Percentiles rank a stretch among this genome's conserved stretches.
Conservation (phyloP, 805 yeast genomes). For the Nakazawaea sp. region DNA sequence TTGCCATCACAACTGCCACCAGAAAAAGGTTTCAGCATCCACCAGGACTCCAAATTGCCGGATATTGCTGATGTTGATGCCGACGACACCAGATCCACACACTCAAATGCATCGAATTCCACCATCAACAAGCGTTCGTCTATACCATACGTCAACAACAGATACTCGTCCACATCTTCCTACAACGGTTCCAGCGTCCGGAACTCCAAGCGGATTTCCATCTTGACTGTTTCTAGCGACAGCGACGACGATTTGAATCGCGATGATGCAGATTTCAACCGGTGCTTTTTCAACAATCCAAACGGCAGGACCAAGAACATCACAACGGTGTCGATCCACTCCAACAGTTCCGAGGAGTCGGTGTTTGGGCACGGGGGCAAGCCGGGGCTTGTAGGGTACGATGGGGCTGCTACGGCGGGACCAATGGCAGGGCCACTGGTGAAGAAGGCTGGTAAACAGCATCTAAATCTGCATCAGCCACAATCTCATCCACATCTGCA, state of each 20-base stretch:
- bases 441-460: background rate
- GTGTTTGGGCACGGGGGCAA: slow-evolving; percentile 5
- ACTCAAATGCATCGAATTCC: slow-evolving; percentile 1
- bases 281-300: slow-evolving; percentile 10
- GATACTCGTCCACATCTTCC: slow-evolving; percentile 2
- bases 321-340: slow-evolving; percentile 7
- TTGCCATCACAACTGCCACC: background rate
- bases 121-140: slow-evolving; percentile 9
- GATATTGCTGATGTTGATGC: slow-evolving; percentile 5
- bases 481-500: background rate
- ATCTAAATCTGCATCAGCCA: background rate
- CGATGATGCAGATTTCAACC: slow-evolving; percentile 6
- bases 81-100: slow-evolving; percentile 1
- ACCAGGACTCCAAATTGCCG: background rate
- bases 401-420: background rate
- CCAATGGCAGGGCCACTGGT: background rate
- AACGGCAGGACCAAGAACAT: slow-evolving; percentile 5
- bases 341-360: slow-evolving; percentile 7
- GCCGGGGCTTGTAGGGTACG: slow-evolving; percentile 8
- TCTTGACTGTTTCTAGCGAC: background rate
- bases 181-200: slow-evolving; percentile 6
- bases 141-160: slow-evolving; percentile 8
- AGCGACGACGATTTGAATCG: background rate
- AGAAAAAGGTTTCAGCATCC: background rate
- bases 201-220: slow-evolving; percentile 10